These are phyloP conservation scores for Blastobotrys petasosporus DNA, from an alignment of 1,139 yeast species.

Conservation along the genomic window DNA sequence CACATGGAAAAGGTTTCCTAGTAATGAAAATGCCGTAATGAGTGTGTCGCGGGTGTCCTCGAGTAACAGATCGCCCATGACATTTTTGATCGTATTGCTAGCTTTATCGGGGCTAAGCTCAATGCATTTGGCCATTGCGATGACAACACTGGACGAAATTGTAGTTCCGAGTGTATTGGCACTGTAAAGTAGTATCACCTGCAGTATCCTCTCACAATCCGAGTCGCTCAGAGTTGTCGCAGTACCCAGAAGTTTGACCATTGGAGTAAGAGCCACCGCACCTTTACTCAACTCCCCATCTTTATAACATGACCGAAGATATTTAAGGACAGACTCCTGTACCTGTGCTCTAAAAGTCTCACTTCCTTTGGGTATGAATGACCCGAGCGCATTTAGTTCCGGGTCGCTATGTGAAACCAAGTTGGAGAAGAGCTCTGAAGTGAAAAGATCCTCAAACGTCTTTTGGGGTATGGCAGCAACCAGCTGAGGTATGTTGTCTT, in stretches of 20 bases:
- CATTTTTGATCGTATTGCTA: slow-evolving; percentile 13
- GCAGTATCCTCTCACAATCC: slow-evolving; percentile 10
- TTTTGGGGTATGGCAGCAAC: neutral
- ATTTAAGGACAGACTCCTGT: slow-evolving; percentile 2
- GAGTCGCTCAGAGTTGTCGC: neutral
- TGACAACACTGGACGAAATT: slow-evolving; percentile 16
- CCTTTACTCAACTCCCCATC: slow-evolving; percentile 1
- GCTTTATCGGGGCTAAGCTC: slow-evolving; percentile 17
- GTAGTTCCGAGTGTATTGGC: slow-evolving; percentile 6
- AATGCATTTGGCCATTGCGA: slow-evolving; percentile 20
- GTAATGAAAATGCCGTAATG: slow-evolving; percentile 55
- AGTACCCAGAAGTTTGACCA: slow-evolving; percentile 10
- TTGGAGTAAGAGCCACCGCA: slow-evolving; percentile 1
- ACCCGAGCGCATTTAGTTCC: slow-evolving; percentile 2
- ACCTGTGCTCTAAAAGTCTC: neutral
- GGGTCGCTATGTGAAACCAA: slow-evolving; percentile 1
- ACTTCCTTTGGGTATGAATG: slow-evolving; percentile 1
- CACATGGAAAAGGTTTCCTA: slow-evolving; percentile 65
- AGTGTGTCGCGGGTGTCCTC: slow-evolving; percentile 18
- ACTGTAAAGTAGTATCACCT: slow-evolving; percentile 5
- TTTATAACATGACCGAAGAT: slow-evolving; percentile 6
- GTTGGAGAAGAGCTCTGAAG: neutral
- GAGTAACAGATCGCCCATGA: slow-evolving; percentile 17
- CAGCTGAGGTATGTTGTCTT: neutral
- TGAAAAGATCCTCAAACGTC: neutral